Evolutionary conservation across 2,329 filamentous ascomycete genomes (phyloP), one percentile per base, ranked within the genome.

Genomic region (Fonsecaea monophora): DNA sequence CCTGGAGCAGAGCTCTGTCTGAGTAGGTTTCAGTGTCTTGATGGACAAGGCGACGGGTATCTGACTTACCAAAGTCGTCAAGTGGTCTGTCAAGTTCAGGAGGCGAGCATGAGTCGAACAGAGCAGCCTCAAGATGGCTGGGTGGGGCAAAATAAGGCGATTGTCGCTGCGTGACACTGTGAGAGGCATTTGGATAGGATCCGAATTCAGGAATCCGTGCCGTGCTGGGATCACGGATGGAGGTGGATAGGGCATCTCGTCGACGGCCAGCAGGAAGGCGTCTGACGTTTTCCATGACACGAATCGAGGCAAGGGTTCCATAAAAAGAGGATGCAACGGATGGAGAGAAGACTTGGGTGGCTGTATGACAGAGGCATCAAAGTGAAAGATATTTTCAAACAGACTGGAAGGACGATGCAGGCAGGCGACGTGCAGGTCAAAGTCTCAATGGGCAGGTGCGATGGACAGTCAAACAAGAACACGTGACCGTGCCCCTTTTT

Each of bases 21-120:
- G 56, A 42, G 8, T n/a, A 15, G 42, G 21, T 18, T 60, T 68
- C n/a, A 68, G 60, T 42, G 50, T 42, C 34, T 30, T 32, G 30
- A 15, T 6, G 18, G 18, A 45, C 21, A 35, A 9, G 25, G 34
- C 8, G 50, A 18, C 15, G n/a, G 10, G 25, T 35, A 32, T 53
- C 15, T 18, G 21, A 25, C 69, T 64, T 54, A 71, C 71, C 71
- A 57, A 72, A 72, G 30, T 65, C 69, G 55, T 72, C 71, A 4
- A 72, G 62, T 35, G 64, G 64, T 10, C 32, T 60, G 53, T 70
- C 66, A 32, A 50, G 38, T 21, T 62, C 65, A 3, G 32, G 48
- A 54, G 18, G 25, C 2, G 60, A 54, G 21, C 18, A 40, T 15
- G 54, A 56, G 13, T 61, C 35, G 53, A 63, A 58, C 8, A 45